Percentiles rank a stretch among this genome's conserved stretches.
Evolutionary conservation across 129 eudicot species (phyloP).

Genomic region (Kitagawia praeruptora): DNA sequence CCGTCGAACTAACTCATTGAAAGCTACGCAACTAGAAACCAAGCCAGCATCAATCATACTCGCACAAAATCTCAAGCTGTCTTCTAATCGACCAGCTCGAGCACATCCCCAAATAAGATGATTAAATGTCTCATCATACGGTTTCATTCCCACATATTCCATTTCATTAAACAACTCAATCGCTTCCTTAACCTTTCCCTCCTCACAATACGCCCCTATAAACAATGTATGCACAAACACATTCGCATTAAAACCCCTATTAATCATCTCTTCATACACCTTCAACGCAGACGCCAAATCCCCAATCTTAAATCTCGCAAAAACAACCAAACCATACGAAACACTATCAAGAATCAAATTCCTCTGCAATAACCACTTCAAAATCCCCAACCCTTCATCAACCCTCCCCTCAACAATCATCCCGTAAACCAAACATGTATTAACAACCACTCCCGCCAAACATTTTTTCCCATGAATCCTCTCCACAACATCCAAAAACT

Average conservation of each 20-base stretch:
- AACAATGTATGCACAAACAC: slow-evolving; percentile 38
- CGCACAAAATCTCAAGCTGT: slow-evolving; percentile 47
- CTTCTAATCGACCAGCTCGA: slow-evolving; percentile 31
- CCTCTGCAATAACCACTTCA: slow-evolving; percentile 62
- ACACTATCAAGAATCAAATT: slow-evolving; percentile 66
- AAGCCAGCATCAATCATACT: slow-evolving; percentile 43
- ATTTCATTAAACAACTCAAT: slow-evolving; percentile 41
- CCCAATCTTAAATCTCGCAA: slow-evolving; percentile 53
- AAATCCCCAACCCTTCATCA: slow-evolving; percentile 44
- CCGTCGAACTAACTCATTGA: slow-evolving; percentile 45
- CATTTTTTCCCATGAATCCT: slow-evolving; percentile 70
- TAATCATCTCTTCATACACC: slow-evolving; percentile 53
- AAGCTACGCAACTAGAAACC: slow-evolving; percentile 42
- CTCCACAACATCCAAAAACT: slow-evolving; percentile 44
- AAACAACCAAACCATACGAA: slow-evolving; percentile 56
- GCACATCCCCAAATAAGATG: slow-evolving; percentile 53
- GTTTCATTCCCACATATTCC: slow-evolving; percentile 37
- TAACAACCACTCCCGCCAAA: slow-evolving; percentile 54
- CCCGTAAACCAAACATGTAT: slow-evolving; percentile 53
- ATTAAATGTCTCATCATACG: slow-evolving; percentile 44
- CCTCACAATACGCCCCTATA: slow-evolving; percentile 46
- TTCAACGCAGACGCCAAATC: slow-evolving; percentile 42
- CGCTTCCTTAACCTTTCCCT: slow-evolving; percentile 47
- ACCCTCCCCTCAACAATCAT: slow-evolving; percentile 54
- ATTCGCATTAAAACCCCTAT: slow-evolving; percentile 52